Conservation (phyloP, 2,329 filamentous ascomycete genomes). For the Diaporthe sp. region DNA sequence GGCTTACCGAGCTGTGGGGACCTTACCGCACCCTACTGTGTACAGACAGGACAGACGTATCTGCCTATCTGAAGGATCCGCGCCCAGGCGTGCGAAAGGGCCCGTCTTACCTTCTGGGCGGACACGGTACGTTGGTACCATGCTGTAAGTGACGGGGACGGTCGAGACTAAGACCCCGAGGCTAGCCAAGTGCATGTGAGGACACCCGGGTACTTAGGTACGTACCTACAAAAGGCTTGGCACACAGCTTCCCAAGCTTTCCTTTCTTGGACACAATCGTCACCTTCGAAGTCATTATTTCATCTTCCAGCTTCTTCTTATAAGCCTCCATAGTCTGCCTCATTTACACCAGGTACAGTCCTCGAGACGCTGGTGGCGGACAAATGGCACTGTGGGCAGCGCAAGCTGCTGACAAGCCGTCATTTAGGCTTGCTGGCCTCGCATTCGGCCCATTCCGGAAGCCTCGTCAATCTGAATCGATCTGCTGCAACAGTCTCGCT, state of each 20-base stretch:
- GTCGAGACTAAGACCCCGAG: slow-evolving; percentile 2
- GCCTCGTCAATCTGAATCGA: slow-evolving; percentile 4
- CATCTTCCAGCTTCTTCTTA: neutral
- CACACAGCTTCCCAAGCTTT: neutral
- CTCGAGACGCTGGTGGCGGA: neutral
- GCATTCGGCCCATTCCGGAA: slow-evolving; percentile 14
- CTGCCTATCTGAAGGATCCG: neutral
- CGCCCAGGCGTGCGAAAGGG: neutral
- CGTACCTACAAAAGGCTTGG: neutral
- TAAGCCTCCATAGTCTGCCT: no score
- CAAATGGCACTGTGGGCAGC: neutral
- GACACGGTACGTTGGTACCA: neutral
- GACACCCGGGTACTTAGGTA: neutral
- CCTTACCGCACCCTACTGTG: neutral
- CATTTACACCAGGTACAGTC: neutral
- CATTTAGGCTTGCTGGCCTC: neutral
- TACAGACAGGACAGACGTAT: neutral
- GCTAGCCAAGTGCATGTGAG: neutral
- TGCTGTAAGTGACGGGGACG: neutral
- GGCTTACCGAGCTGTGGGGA: slow-evolving; percentile 14
- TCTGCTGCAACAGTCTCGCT: slow-evolving; percentile 35
- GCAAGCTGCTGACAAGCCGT: neutral
- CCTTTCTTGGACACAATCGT: neutral
- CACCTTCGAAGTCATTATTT: no score
- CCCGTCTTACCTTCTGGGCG: slow-evolving; percentile 1